Evolutionary conservation across 805 yeast genomes (phyloP).

Genomic region (Pichia kluyveri): DNA sequence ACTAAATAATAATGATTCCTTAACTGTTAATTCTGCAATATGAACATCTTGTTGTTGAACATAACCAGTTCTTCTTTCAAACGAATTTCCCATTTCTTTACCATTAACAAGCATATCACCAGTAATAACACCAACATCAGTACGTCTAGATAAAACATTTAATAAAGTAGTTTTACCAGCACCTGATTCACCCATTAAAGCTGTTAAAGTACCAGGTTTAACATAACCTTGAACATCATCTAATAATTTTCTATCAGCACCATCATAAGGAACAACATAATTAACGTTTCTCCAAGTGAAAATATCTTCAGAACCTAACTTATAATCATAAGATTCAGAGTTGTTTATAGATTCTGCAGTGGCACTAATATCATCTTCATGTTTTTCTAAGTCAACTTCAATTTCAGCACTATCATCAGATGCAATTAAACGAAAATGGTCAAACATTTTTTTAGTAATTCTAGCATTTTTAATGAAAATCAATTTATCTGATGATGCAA

Average conservation of each 20-base stretch:
- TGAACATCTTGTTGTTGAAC: conserved; percentile 51
- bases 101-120: conserved; percentile 53
- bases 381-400: conserved; percentile 7
- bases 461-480: conserved; percentile 22
- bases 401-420: conserved; percentile 1
- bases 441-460: conserved; percentile 19
- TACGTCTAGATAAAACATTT: conserved; percentile 43
- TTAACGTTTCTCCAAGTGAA: conserved; percentile 57
- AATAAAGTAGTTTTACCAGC: conserved; percentile 56
- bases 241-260: conserved; percentile 31
- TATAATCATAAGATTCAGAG: conserved; percentile 4
- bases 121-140: conserved; percentile 42
- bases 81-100: conserved; percentile 35
- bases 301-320: conserved; percentile 34
- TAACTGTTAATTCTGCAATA: conserved; percentile 40
- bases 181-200: conserved; percentile 58
- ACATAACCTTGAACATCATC: conserved; percentile 36
- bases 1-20: conserved; percentile 40
- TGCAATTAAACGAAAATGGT: conserved; percentile 7
- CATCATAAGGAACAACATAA: conserved; percentile 45
- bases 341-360: conserved; percentile 4
- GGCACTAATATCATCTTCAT: conserved; percentile 25
- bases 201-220: conserved; percentile 48
- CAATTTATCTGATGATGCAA: conserved; percentile 26
- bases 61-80: conserved; percentile 46